These are phyloP conservation scores for Litchi chinensis DNA, from an alignment of 345 rosid species.

Conservation along the genomic window DNA sequence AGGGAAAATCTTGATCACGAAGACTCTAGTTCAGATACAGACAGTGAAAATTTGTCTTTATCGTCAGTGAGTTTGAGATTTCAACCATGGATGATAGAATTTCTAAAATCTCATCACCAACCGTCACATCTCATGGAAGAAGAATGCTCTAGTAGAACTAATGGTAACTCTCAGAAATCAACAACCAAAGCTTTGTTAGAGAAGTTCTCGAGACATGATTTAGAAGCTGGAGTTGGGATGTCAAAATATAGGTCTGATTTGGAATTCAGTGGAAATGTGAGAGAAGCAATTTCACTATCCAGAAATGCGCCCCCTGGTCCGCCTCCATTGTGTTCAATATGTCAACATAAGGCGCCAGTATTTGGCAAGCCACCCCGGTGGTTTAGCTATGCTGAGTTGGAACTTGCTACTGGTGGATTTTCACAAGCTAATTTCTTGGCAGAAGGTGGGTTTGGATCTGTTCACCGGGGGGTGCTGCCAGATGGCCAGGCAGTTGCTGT, in stretches of 20 bases:
- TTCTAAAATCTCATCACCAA: slow-evolving; percentile 50
- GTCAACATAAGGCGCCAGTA: slow-evolving; percentile 95
- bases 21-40: slow-evolving; percentile 82
- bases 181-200: slow-evolving; percentile 59
- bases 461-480: slow-evolving; percentile 92
- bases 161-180: slow-evolving; percentile 45
- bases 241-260: slow-evolving; percentile 53
- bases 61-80: slow-evolving; percentile 82
- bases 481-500: slow-evolving; percentile 99
- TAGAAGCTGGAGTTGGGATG: slow-evolving; percentile 53
- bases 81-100: slow-evolving; percentile 86
- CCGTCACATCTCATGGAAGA: slow-evolving; percentile 52
- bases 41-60: slow-evolving; percentile 69
- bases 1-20: slow-evolving; percentile 57
- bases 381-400: slow-evolving; percentile 93
- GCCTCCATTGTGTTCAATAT: slow-evolving; percentile 95
- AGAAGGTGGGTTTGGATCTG: slow-evolving; percentile 99
- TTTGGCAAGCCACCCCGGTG: slow-evolving; percentile 98
- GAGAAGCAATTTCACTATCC: slow-evolving; percentile 87
- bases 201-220: slow-evolving; percentile 67
- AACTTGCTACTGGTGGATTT: slow-evolving; percentile 97
- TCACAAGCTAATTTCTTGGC: slow-evolving; percentile 98
- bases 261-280: slow-evolving; percentile 73
- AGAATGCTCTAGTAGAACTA: slow-evolving; percentile 53
- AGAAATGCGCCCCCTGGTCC: slow-evolving; percentile 88